Base-by-base conservation (phyloP, 2,329 filamentous ascomycete species). In the Scorias spongiosa region DNA sequence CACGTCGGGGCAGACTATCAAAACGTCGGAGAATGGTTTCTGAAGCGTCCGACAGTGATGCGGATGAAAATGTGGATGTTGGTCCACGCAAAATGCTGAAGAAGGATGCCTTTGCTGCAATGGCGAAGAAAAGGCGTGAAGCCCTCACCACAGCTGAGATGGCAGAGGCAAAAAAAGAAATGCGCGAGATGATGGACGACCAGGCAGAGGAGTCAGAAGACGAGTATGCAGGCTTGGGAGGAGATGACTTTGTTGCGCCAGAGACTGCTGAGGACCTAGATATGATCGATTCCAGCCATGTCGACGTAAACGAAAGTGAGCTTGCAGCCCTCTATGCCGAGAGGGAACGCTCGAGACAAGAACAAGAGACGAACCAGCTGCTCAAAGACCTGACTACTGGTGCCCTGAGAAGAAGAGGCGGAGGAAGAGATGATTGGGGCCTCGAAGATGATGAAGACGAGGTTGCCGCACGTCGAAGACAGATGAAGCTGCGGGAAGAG, bases 191-290 rank as follows among this genome's bases (percentile, higher is more conserved):
- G 74, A 72, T 98, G 32, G 77, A 96, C 51, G 91, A 95, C 52
- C 87, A 93, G 59, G 89, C 91, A 48, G 85, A 94, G 55, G 91
- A 98, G 64, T 98, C 91, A 0, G 93, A 98, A 59, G 91, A 98
- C 59, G 91, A 98, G 62, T 98, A 96, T 60, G 89, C 88, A 34
- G 91, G 91, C 4, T 71, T 98, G 9, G 91, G 91, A 52, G 91
- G 91, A 49, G 89, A 96, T 52, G 85, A 89, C 50, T 80, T 78
- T 39, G 81, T 75, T 38, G 81, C 80, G 44, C 83, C 87, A 47
- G 82, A 81, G 30, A 78, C 84, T 45, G 79, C 79, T 28, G 75
- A 83, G 7, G 76, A 91, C 49, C 76, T 82, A 53, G 80, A 86
- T 49, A 93, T 98, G 77, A 94, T 98, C 57, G 88, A 96, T 56